Percentiles rank a stretch among this genome's conserved stretches.
These are phyloP conservation scores for Epichloe gansuensis DNA, from an alignment of 2,329 filamentous ascomycete species.

Conservation along the genomic window DNA sequence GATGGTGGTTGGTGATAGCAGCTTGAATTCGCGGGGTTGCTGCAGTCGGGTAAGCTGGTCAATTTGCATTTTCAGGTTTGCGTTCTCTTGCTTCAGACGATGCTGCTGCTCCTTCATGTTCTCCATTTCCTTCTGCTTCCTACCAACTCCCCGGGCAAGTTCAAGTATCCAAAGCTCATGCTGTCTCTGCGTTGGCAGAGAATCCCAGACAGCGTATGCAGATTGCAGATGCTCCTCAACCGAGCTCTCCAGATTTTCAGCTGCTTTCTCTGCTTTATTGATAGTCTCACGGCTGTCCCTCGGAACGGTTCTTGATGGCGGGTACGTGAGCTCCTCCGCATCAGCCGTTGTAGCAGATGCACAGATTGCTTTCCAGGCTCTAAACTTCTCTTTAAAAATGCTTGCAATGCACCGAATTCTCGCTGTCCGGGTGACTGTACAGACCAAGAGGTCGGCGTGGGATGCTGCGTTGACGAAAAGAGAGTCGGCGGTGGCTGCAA, in stretches of 20 bases:
- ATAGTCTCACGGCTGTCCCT: slow-evolving; percentile 34
- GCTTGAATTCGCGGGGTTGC: slow-evolving; percentile 47
- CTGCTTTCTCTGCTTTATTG: slow-evolving; percentile 37
- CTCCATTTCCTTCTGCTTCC: slow-evolving; percentile 43
- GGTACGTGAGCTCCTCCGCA: slow-evolving; percentile 39
- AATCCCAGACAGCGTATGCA: slow-evolving; percentile 66
- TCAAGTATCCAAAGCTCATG: slow-evolving; percentile 50
- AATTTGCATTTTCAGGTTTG: slow-evolving; percentile 44
- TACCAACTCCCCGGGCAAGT: slow-evolving; percentile 45
- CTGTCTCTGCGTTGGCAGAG: slow-evolving; percentile 42
- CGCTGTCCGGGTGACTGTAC: slow-evolving; percentile 60
- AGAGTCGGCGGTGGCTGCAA: slow-evolving; percentile 71
- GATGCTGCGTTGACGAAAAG: slow-evolving; percentile 68
- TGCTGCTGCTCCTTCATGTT: slow-evolving; percentile 38
- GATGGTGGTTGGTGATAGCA: slow-evolving; percentile 38
- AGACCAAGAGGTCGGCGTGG: slow-evolving; percentile 70
- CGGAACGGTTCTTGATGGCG: slow-evolving; percentile 26
- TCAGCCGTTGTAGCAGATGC: slow-evolving; percentile 36
- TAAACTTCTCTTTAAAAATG: slow-evolving; percentile 55
- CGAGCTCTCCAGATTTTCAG: slow-evolving; percentile 52
- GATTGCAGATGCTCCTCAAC: slow-evolving; percentile 65
- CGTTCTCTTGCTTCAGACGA: slow-evolving; percentile 42
- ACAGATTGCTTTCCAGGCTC: slow-evolving; percentile 47
- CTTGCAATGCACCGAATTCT: slow-evolving; percentile 60
- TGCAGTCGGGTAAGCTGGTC: slow-evolving; percentile 47